phyloP scores from a whole-genome alignment of 192 early-diverging fungal genomes.

The Coemansia biformis region DNA sequence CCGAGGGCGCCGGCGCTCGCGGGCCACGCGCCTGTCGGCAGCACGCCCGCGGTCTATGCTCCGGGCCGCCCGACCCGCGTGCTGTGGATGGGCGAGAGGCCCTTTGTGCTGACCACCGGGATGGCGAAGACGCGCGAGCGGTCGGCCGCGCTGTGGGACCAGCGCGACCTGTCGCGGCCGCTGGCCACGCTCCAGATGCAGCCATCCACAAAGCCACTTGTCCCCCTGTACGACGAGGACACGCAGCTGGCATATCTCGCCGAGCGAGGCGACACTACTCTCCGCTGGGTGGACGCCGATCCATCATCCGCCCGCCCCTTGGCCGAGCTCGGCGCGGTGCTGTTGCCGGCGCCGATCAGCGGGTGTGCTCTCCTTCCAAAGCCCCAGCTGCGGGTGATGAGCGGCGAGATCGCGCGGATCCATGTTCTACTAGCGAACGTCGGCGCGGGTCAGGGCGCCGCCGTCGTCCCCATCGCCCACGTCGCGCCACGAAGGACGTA shows the following conservation, averaged over 20 bases:
- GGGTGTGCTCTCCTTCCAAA: slow-evolving; percentile 73
- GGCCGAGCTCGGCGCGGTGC: slow-evolving; percentile 30
- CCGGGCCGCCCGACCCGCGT: slow-evolving; percentile 50
- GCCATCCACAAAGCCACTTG: slow-evolving; percentile 61
- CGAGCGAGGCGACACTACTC: slow-evolving; percentile 62
- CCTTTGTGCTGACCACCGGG: slow-evolving; percentile 66
- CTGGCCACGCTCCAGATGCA: slow-evolving; percentile 59
- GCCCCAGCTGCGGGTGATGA: slow-evolving; percentile 62
- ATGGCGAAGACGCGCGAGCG: slow-evolving; percentile 63
- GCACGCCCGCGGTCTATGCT: slow-evolving; percentile 22
- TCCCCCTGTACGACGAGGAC: slow-evolving; percentile 77
- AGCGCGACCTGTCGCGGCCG: slow-evolving; percentile 56
- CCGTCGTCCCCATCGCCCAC: slow-evolving; percentile 65
- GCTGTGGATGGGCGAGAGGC: slow-evolving; percentile 64
- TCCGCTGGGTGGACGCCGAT: slow-evolving; percentile 65
- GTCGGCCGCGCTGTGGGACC: slow-evolving; percentile 75
- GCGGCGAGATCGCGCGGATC: slow-evolving; percentile 63
- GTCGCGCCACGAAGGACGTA: slow-evolving; percentile 64
- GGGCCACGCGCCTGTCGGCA: slow-evolving; percentile 4
- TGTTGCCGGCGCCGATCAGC: slow-evolving; percentile 25
- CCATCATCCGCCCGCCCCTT: slow-evolving; percentile 26
- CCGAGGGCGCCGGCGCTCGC: slow-evolving; percentile 17
- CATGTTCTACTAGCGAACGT: slow-evolving; percentile 24
- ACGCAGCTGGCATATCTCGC: slow-evolving; percentile 68
- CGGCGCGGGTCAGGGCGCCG: slow-evolving; percentile 50